phyloP scores from a whole-genome alignment of 371 early-diverging fungal species.

The Mucor plumbeus region DNA sequence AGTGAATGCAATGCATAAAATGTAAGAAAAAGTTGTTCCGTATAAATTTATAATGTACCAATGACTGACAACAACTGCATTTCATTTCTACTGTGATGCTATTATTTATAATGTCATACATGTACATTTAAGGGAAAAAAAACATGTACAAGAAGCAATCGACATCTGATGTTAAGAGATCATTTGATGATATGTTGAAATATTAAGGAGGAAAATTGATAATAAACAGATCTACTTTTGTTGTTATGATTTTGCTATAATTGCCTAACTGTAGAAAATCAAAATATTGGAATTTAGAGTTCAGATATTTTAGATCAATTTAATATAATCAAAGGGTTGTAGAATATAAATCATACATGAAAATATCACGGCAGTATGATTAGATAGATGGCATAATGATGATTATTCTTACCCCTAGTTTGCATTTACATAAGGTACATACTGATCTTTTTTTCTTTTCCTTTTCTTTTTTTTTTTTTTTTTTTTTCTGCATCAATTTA shows the following conservation, averaged over 20 bases:
- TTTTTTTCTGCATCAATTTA: neutral
- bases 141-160: neutral
- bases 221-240: neutral
- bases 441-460: neutral
- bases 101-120: neutral
- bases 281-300: neutral
- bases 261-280: neutral
- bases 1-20: constrained; percentile 1
- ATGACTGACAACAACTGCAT: constrained; percentile 4
- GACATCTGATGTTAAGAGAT: constrained; percentile 7
- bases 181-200: neutral
- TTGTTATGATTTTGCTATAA: neutral
- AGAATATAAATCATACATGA: too few species aligned
- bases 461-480: neutral
- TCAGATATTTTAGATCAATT: neutral
- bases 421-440: constrained; percentile 5
- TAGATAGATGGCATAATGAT: neutral
- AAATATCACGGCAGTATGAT: neutral
- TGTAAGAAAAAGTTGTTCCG: neutral
- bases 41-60: neutral
- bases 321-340: neutral
- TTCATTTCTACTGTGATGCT: neutral
- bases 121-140: constrained; percentile 1
- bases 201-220: neutral
- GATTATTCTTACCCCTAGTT: neutral